Evolutionary conservation across 805 yeast species (phyloP).

Genomic region (Lachancea kluyveri): DNA sequence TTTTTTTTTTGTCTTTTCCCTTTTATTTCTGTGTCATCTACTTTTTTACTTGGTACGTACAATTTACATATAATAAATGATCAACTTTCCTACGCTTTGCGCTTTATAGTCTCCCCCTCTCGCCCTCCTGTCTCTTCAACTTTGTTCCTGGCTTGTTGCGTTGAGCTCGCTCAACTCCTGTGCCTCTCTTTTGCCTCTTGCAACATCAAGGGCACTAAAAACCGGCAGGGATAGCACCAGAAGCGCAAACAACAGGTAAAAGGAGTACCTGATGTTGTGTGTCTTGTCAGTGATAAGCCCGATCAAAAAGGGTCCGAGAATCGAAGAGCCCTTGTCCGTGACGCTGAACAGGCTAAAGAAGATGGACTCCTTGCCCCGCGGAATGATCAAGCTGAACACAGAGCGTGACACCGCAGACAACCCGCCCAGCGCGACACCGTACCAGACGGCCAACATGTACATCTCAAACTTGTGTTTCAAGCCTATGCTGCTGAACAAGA

Average conservation of each 20-base stretch:
- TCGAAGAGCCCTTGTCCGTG: slow-evolving; percentile 76
- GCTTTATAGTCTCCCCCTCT: no score
- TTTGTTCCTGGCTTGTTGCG: no score
- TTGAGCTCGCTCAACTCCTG: slow-evolving; percentile 29
- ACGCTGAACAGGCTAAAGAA: slow-evolving; percentile 71
- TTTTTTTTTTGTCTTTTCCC: no score
- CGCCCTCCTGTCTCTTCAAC: no score
- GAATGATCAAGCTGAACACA: slow-evolving; percentile 60
- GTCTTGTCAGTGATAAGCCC: slow-evolving; percentile 67
- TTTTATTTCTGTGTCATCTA: no score
- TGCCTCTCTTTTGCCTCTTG: slow-evolving; percentile 57
- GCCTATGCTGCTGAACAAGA: slow-evolving; percentile 49
- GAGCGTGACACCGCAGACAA: slow-evolving; percentile 65
- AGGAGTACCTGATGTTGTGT: slow-evolving; percentile 68
- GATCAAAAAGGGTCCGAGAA: slow-evolving; percentile 67
- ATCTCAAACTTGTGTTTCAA: slow-evolving; percentile 60
- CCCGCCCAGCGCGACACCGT: slow-evolving; percentile 72
- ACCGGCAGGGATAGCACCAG: slow-evolving; percentile 52
- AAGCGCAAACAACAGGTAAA: slow-evolving; percentile 53
- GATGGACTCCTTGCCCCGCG: slow-evolving; percentile 67
- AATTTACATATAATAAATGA: no score
- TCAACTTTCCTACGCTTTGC: no score
- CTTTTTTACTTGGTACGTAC: no score
- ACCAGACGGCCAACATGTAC: slow-evolving; percentile 65
- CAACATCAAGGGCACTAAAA: slow-evolving; percentile 48